Conservation (phyloP, 2,329 filamentous ascomycete genomes). For the Alternaria sp. region DNA sequence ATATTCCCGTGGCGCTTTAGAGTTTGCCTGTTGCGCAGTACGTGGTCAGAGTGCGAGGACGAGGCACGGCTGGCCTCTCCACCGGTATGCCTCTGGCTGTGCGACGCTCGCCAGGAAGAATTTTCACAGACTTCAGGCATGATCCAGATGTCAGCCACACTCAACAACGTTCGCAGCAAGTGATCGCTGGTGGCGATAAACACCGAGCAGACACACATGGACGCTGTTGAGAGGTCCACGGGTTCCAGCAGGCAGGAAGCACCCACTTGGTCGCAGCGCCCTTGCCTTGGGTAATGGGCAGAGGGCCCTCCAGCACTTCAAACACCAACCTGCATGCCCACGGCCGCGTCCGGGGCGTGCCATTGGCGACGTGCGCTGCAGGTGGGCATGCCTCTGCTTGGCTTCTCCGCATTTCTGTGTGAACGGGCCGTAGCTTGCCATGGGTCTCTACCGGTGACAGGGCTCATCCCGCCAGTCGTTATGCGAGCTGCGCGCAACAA, state of each 20-base stretch:
- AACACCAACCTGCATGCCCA: slow-evolving; percentile 5
- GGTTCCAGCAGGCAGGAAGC: slow-evolving; percentile 24
- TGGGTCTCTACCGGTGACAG: slow-evolving; percentile 14
- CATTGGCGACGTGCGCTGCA: slow-evolving; percentile 9
- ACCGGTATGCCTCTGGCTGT: slow-evolving; percentile 13
- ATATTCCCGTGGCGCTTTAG: slow-evolving; percentile 16
- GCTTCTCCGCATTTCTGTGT: slow-evolving; percentile 28
- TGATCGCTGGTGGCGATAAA: slow-evolving; percentile 13
- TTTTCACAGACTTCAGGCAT: slow-evolving; percentile 19
- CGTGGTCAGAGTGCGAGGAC: slow-evolving; percentile 10
- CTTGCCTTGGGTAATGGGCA: slow-evolving; percentile 12
- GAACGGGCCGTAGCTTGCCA: slow-evolving; percentile 27
- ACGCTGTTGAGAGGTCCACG: slow-evolving; percentile 24
- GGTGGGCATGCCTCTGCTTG: slow-evolving; percentile 11
- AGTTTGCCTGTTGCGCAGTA: slow-evolving; percentile 9
- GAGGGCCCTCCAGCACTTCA: slow-evolving; percentile 17
- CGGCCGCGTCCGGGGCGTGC: slow-evolving; percentile 3
- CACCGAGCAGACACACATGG: slow-evolving; percentile 14
- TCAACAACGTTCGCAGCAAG: neutral
- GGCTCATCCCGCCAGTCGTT: slow-evolving; percentile 14
- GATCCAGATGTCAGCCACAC: slow-evolving; percentile 26
- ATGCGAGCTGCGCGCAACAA: slow-evolving; percentile 21
- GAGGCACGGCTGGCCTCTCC: slow-evolving; percentile 19
- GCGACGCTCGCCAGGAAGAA: slow-evolving; percentile 27
- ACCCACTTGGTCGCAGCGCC: slow-evolving; percentile 25